Percentiles rank a stretch among this genome's conserved stretches.
phyloP scores from a whole-genome alignment of 805 yeast species.

The Metschnikowia borealis region DNA sequence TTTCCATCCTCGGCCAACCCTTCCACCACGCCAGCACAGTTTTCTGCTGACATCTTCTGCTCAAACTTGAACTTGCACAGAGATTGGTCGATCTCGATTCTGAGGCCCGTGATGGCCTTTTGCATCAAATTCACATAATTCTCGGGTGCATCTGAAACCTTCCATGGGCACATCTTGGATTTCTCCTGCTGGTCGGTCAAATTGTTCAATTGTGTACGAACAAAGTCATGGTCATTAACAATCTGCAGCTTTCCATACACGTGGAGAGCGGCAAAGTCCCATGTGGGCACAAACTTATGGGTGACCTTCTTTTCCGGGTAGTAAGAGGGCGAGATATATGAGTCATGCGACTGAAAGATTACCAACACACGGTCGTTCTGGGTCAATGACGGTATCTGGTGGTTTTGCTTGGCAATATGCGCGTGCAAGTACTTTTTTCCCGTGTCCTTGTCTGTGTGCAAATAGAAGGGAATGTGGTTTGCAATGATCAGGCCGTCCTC shows the following conservation, averaged over 20 bases:
- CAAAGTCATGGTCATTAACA: constrained; percentile 43
- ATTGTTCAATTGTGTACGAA: constrained; percentile 40
- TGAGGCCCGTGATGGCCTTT: constrained; percentile 53
- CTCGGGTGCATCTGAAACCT: constrained; percentile 54
- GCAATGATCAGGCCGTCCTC: constrained; percentile 42
- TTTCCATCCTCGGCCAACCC: constrained; percentile 42
- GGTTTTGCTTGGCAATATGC: constrained; percentile 52
- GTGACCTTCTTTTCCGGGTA: constrained; percentile 53
- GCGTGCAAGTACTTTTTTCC: constrained; percentile 45
- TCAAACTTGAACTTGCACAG: constrained; percentile 58
- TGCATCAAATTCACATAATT: constrained; percentile 38
- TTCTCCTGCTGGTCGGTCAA: constrained; percentile 48
- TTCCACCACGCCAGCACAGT: constrained; percentile 49
- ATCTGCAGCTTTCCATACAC: constrained; percentile 48
- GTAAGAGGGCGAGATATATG: constrained; percentile 58
- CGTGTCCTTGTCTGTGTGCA: constrained; percentile 32
- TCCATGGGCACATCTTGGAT: constrained; percentile 45
- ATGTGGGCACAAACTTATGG: constrained; percentile 65
- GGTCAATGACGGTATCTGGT: constrained; percentile 42
- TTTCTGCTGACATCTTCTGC: constrained; percentile 43
- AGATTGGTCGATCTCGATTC: constrained; percentile 43
- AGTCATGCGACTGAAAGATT: constrained; percentile 48
- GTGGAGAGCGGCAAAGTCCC: constrained; percentile 62
- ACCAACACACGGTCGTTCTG: constrained; percentile 41
- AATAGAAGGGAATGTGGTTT: constrained; percentile 54